Conservation (phyloP, 1,284 basidiomycete genomes). For the Pseudomicrostroma phylloplanum region DNA sequence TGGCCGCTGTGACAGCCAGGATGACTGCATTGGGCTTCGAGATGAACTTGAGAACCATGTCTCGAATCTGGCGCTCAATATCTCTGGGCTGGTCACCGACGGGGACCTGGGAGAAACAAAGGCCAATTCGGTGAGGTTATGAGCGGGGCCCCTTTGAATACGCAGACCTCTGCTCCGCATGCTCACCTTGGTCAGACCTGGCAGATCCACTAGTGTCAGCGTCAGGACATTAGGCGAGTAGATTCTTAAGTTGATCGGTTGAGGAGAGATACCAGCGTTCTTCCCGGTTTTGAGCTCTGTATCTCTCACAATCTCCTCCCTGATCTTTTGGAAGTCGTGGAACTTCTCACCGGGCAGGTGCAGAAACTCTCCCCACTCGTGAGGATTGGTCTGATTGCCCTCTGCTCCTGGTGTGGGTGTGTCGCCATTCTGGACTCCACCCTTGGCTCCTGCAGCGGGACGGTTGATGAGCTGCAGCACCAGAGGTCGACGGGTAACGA, state of each 20-base stretch:
- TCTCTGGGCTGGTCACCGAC: constrained; percentile 96
- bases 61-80: constrained; percentile 93
- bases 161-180: constrained; percentile 4
- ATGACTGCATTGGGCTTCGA: constrained; percentile 75
- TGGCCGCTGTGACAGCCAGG: constrained; percentile 90
- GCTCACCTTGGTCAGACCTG: constrained; percentile 77
- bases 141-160: neutral
- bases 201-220: constrained; percentile 90
- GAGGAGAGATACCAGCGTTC: constrained; percentile 77
- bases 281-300: constrained; percentile 96
- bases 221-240: constrained; percentile 95
- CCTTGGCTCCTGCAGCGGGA: constrained; percentile 56
- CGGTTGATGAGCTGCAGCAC: constrained; percentile 92
- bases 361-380: constrained; percentile 98
- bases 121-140: neutral
- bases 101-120: constrained; percentile 55
- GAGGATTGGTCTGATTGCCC: constrained; percentile 63
- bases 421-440: constrained; percentile 37
- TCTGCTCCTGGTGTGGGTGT: constrained; percentile 52
- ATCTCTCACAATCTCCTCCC: constrained; percentile 90
- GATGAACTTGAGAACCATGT: constrained; percentile 95
- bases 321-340: constrained; percentile 92
- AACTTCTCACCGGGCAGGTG: constrained; percentile 87
- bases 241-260: constrained; percentile 92
- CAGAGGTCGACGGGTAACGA: constrained; percentile 88